phyloP scores from a whole-genome alignment of 192 early-diverging fungal genomes.

The Coemansia sp. region DNA sequence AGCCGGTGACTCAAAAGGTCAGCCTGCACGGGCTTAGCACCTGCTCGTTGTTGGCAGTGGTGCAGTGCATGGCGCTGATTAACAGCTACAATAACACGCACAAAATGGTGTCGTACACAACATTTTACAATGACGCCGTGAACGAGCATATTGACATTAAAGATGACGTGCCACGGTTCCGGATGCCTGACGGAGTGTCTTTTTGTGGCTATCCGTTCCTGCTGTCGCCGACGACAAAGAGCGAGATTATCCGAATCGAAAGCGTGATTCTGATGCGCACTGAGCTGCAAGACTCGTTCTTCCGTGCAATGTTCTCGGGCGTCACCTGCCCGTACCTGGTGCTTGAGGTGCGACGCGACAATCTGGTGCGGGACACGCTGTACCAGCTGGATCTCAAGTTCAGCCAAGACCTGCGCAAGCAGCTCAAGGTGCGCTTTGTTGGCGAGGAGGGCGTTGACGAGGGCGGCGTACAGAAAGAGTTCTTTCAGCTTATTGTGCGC shows the following conservation, averaged over 20 bases:
- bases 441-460: slow-evolving; percentile 93
- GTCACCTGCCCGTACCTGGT: slow-evolving; percentile 74
- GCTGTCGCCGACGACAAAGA: slow-evolving; percentile 69
- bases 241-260: slow-evolving; percentile 71
- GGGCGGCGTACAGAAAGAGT: slow-evolving; percentile 94
- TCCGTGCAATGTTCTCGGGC: slow-evolving; percentile 72
- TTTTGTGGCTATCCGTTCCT: slow-evolving; percentile 78
- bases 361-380: slow-evolving; percentile 68
- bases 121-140: slow-evolving; percentile 69
- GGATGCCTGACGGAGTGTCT: slow-evolving; percentile 65
- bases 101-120: slow-evolving; percentile 58
- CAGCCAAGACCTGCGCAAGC: slow-evolving; percentile 84
- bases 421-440: slow-evolving; percentile 85
- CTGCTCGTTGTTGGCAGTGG: slow-evolving; percentile 26
- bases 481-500: slow-evolving; percentile 85
- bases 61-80: slow-evolving; percentile 40
- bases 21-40: slow-evolving; percentile 30
- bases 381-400: slow-evolving; percentile 77
- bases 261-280: slow-evolving; percentile 69
- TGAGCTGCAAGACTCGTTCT: slow-evolving; percentile 73
- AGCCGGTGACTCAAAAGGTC: slow-evolving; percentile 25
- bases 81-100: slow-evolving; percentile 64
- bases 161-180: slow-evolving; percentile 73
- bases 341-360: slow-evolving; percentile 69
- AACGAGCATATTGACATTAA: slow-evolving; percentile 74